Conservation (phyloP, 371 early-diverging fungal species). For the Mucor saturninus region DNA sequence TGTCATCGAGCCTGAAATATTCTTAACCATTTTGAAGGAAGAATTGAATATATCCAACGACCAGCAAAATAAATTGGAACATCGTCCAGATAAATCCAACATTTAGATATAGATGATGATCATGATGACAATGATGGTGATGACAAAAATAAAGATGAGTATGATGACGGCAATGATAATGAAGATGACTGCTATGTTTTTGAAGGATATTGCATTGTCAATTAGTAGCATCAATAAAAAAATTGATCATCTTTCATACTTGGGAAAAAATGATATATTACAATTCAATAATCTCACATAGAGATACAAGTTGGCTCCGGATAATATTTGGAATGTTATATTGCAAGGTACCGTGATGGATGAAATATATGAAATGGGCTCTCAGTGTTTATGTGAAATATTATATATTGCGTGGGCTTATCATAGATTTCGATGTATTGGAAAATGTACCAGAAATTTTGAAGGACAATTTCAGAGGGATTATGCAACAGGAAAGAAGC, state of each 20-base stretch:
- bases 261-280: conserved; percentile 10
- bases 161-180: neutral
- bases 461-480: conserved; percentile 10
- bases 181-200: too few species aligned
- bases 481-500: conserved; percentile 7
- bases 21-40: neutral
- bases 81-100: conserved; percentile 18
- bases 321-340: conserved; percentile 3
- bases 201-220: conserved; percentile 11
- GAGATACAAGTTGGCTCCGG: neutral
- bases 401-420: neutral
- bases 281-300: conserved; percentile 1
- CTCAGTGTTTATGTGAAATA: conserved; percentile 1
- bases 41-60: neutral
- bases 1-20: neutral
- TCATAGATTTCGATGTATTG: neutral
- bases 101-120: conserved; percentile 20
- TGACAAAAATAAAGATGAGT: conserved; percentile 11
- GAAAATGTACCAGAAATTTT: conserved; percentile 12
- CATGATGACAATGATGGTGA: neutral
- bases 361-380: conserved; percentile 11
- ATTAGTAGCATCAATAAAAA: conserved; percentile 28
- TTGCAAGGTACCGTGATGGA: neutral
- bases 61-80: conserved; percentile 6
- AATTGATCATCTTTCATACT: conserved; percentile 15